Evolutionary conservation across 768 basidiomycete species (phyloP).

Genomic region (Udeniomyces megalosporus): DNA sequence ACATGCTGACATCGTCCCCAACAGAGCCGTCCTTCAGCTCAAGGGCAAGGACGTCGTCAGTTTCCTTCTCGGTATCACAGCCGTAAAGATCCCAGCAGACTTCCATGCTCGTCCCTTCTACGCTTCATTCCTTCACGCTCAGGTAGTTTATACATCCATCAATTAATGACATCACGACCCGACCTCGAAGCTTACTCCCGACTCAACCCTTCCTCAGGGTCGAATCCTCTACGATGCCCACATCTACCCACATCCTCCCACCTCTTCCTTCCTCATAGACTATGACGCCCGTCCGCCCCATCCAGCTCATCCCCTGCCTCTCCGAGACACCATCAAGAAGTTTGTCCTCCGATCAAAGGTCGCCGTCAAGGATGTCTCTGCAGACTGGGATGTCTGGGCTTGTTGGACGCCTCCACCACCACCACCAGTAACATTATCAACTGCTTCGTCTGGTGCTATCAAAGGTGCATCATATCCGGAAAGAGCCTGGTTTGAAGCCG

Average conservation of each 20-base stretch:
- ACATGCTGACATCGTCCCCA: constrained; percentile 41
- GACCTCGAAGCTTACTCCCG: too few species aligned
- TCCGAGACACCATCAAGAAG: constrained; percentile 59
- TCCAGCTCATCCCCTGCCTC: constrained; percentile 30
- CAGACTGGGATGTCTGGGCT: constrained; percentile 65
- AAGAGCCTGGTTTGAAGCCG: too few species aligned
- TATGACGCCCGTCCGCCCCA: constrained; percentile 19
- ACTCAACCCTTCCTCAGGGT: constrained; percentile 48
- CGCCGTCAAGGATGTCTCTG: constrained; percentile 57
- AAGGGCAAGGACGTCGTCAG: constrained; percentile 61
- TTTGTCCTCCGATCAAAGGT: constrained; percentile 82
- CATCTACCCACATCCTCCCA: constrained; percentile 47
- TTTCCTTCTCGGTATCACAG: constrained; percentile 66
- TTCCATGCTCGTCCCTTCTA: constrained; percentile 39
- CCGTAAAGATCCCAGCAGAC: constrained; percentile 35
- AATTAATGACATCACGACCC: too few species aligned
- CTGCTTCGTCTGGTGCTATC: constrained; percentile 33
- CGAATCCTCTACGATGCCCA: constrained; percentile 79
- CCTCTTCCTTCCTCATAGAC: constrained; percentile 31
- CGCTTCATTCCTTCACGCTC: constrained; percentile 60
- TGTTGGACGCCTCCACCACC: constrained; percentile 38
- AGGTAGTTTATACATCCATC: constrained; percentile 35
- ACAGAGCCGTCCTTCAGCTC: constrained; percentile 55
- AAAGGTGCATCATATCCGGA: too few species aligned
- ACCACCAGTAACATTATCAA: too few species aligned